phyloP scores from a whole-genome alignment of 768 basidiomycete species.

The Phaffia australis region DNA sequence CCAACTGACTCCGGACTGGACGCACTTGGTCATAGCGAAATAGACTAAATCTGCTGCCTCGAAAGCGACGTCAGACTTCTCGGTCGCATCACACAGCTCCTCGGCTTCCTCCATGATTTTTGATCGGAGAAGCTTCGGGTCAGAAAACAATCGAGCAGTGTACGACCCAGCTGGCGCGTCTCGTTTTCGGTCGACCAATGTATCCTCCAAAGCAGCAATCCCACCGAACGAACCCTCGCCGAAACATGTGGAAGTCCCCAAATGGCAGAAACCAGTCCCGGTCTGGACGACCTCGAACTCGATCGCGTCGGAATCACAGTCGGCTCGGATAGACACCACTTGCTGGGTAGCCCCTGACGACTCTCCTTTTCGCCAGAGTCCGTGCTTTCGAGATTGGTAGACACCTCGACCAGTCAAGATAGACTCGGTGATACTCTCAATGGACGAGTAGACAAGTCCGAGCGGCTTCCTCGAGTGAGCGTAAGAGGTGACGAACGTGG shows the following conservation, averaged over 20 bases:
- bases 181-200: conserved; percentile 57
- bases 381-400: conserved; percentile 92
- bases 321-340: conserved; percentile 65
- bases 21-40: conserved; percentile 76
- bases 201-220: conserved; percentile 66
- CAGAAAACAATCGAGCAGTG: conserved; percentile 73
- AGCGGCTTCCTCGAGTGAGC: conserved; percentile 41
- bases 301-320: conserved; percentile 87
- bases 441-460: conserved; percentile 91
- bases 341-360: conserved; percentile 89
- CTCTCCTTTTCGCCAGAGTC: conserved; percentile 93
- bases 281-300: conserved; percentile 79
- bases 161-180: conserved; percentile 85
- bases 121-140: conserved; percentile 65
- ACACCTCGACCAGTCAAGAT: conserved; percentile 81
- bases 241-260: conserved; percentile 78
- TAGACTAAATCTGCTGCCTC: conserved; percentile 93
- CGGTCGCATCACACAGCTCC: conserved; percentile 75
- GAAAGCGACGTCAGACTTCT: conserved; percentile 73
- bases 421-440: conserved; percentile 70
- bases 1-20: conserved; percentile 68
- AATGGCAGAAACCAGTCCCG: conserved; percentile 87
- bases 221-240: conserved; percentile 55
- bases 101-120: conserved; percentile 99
- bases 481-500: conserved; percentile 72